phyloP scores from a whole-genome alignment of 2,329 filamentous ascomycete genomes.

The Cephalotrichum gorgonifer region DNA sequence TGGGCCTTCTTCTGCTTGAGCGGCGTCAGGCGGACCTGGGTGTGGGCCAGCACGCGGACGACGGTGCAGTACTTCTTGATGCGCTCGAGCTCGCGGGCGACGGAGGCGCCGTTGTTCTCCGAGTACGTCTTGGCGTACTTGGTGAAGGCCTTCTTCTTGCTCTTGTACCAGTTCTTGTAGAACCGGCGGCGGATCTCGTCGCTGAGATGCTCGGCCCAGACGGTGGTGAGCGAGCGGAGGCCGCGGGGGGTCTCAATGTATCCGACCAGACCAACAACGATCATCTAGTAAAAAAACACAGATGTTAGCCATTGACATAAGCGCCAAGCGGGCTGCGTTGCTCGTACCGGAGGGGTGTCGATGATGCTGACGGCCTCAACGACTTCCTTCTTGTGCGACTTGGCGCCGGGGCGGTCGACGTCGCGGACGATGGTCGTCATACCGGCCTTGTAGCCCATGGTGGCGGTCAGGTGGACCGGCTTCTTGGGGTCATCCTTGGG shows the following conservation, averaged over 20 bases:
- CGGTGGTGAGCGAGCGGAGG: constrained; percentile 97
- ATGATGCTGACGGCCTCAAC: constrained; percentile 81
- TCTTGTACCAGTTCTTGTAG: constrained; percentile 99
- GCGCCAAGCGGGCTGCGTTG: constrained; percentile 72
- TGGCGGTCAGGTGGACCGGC: constrained; percentile 94
- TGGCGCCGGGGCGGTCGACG: constrained; percentile 96
- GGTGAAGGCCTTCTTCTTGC: constrained; percentile 99
- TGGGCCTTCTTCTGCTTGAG: constrained; percentile 99
- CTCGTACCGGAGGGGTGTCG: constrained; percentile 91
- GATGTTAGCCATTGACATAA: constrained; percentile 64
- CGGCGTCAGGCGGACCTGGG: constrained; percentile 97
- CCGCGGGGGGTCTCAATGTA: constrained; percentile 99
- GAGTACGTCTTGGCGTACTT: constrained; percentile 99
- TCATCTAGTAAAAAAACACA: constrained; percentile 58
- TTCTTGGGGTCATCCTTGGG: constrained; percentile 99
- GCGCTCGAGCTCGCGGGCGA: constrained; percentile 96
- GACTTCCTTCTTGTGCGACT: constrained; percentile 99
- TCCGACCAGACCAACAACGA: constrained; percentile 98
- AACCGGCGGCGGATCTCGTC: constrained; percentile 99
- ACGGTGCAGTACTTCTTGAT: constrained; percentile 99
- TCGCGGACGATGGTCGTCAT: constrained; percentile 99
- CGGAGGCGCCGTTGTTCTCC: constrained; percentile 78
- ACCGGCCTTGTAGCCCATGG: constrained; percentile 99
- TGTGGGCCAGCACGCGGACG: constrained; percentile 98
- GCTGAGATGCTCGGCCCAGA: constrained; percentile 98